A percentile compares a stretch with the other conserved stretches of the same genome.
phyloP scores from a whole-genome alignment of 495 filamentous ascomycete genomes.

The Neurospora terricola region DNA sequence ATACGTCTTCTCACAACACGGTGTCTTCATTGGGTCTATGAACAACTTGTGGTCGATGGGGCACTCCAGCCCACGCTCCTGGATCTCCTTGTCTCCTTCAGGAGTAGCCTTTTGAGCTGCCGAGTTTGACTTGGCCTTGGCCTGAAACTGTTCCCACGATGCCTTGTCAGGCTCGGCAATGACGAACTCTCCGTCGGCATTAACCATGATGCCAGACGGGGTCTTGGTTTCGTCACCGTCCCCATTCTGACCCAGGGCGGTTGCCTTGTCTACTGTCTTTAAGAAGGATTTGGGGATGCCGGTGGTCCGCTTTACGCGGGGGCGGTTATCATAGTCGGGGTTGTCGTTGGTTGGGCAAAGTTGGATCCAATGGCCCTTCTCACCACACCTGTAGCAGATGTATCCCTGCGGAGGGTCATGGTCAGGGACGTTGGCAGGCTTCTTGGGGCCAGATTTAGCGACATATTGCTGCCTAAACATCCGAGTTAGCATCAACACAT shows the following conservation, averaged over 20 bases:
- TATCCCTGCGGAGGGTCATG: constrained; percentile 88
- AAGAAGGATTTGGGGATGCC: constrained; percentile 91
- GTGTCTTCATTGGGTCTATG: constrained; percentile 94
- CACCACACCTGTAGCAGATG: constrained; percentile 92
- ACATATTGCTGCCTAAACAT: constrained; percentile 40
- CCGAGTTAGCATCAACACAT: constrained; percentile 27
- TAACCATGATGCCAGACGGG: constrained; percentile 85
- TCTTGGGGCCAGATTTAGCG: constrained; percentile 43
- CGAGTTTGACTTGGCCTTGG: constrained; percentile 74
- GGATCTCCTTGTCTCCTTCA: constrained; percentile 63
- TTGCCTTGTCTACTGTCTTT: constrained; percentile 86
- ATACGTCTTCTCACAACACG: constrained; percentile 94
- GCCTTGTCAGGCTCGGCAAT: constrained; percentile 89
- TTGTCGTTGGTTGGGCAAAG: constrained; percentile 95
- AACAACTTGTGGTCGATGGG: constrained; percentile 94
- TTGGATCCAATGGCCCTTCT: constrained; percentile 99
- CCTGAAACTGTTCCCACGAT: constrained; percentile 93
- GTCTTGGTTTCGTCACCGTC: constrained; percentile 67
- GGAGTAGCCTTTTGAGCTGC: constrained; percentile 63
- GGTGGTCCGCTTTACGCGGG: constrained; percentile 87
- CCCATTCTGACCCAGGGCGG: constrained; percentile 58
- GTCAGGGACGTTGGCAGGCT: constrained; percentile 69
- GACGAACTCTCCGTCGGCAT: constrained; percentile 94
- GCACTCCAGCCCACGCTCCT: constrained; percentile 82
- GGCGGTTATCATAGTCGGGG: constrained; percentile 83